Conservation (phyloP, 805 yeast genomes). For the Suhomyces xylopsoci region DNA sequence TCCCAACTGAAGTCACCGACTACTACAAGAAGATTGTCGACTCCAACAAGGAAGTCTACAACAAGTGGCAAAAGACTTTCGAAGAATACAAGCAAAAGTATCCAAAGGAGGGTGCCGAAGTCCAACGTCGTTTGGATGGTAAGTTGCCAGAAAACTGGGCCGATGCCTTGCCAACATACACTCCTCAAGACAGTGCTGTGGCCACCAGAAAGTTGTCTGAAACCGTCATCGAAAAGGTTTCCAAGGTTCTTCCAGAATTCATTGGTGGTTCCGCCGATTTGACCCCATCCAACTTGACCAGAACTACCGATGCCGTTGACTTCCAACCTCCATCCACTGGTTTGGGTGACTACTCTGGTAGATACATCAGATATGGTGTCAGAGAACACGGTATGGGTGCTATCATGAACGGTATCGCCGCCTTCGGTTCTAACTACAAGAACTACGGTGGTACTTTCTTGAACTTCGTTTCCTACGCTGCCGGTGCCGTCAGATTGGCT, state of each 20-base stretch:
- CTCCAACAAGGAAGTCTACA: constrained; percentile 65
- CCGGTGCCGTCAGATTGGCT: constrained; percentile 84
- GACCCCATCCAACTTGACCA: constrained; percentile 94
- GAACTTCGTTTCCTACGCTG: constrained; percentile 82
- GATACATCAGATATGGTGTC: constrained; percentile 96
- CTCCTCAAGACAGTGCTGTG: constrained; percentile 72
- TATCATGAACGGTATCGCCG: constrained; percentile 94
- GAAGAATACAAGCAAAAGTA: constrained; percentile 60
- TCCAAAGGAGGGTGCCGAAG: constrained; percentile 77
- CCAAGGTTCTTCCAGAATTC: constrained; percentile 74
- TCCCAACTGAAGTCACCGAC: constrained; percentile 80
- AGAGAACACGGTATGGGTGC: constrained; percentile 99
- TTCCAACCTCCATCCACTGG: constrained; percentile 86
- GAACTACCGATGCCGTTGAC: constrained; percentile 78
- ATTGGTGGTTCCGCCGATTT: constrained; percentile 98
- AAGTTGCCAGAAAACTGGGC: constrained; percentile 85
- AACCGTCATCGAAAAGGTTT: constrained; percentile 62
- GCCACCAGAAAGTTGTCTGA: constrained; percentile 96
- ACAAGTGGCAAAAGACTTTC: constrained; percentile 69
- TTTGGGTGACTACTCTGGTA: constrained; percentile 84
- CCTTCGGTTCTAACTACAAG: constrained; percentile 81
- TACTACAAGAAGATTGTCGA: constrained; percentile 55
- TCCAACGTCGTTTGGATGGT: constrained; percentile 71
- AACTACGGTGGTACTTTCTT: constrained; percentile 97
- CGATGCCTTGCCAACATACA: constrained; percentile 71